Conservation (phyloP, 2,329 filamentous ascomycete species). For the Cryphonectria carpinicola region DNA sequence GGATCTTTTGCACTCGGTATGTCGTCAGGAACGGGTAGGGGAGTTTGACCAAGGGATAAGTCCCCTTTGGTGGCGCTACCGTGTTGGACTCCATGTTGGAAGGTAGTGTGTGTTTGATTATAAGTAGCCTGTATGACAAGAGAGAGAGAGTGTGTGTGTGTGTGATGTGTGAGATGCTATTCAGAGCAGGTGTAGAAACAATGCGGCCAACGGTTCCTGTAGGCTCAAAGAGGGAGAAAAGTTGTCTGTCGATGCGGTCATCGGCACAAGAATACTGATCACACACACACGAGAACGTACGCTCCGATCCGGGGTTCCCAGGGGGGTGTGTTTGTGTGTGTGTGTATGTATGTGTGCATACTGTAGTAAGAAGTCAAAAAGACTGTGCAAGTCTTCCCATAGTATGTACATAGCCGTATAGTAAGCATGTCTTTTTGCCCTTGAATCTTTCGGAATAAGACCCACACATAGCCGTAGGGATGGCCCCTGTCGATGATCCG, state of each 20-base stretch:
- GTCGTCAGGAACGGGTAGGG: conserved; percentile 51
- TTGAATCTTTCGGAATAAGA: not conserved
- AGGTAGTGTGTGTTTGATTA: not conserved
- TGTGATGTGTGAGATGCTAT: not conserved
- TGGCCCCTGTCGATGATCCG: not conserved
- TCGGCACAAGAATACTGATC: not conserved
- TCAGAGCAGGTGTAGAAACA: not conserved
- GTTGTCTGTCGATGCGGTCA: not conserved
- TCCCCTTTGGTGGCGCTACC: conserved; percentile 10
- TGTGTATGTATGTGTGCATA: not conserved
- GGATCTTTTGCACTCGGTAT: conserved; percentile 42
- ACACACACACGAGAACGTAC: not conserved
- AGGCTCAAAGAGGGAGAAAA: not conserved
- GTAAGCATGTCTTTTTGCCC: not conserved
- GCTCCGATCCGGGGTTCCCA: not conserved
- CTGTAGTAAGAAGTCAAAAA: not conserved
- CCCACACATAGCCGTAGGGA: conserved; percentile 8
- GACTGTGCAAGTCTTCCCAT: not conserved
- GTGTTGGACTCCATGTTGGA: conserved; percentile 30
- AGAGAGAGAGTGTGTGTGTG: too few relatives aligned
- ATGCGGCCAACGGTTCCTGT: not conserved
- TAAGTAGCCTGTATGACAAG: too few relatives aligned
- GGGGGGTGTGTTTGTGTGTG: not conserved
- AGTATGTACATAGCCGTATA: not conserved
- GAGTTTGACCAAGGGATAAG: conserved; percentile 46